Conservation (phyloP, 192 early-diverging fungal genomes). For the Coemansia sp. region DNA sequence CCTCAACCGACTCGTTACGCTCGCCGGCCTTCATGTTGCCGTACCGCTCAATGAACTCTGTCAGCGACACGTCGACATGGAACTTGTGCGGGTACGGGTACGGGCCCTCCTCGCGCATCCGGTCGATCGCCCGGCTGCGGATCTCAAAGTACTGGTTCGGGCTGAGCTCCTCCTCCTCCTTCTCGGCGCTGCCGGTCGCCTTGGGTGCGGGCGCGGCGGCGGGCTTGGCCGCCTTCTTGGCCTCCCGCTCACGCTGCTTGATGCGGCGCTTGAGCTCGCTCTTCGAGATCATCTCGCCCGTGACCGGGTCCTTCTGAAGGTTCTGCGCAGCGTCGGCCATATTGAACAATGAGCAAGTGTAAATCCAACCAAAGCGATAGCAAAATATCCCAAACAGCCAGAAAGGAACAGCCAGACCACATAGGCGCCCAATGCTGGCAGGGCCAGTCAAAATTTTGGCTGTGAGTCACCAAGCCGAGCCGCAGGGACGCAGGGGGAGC, state of each 20-base stretch:
- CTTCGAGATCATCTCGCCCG: constrained; percentile 94
- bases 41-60: constrained; percentile 85
- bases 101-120: constrained; percentile 77
- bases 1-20: constrained; percentile 59
- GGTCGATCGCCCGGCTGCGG: constrained; percentile 75
- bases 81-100: constrained; percentile 99
- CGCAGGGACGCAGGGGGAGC: no score
- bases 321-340: no score
- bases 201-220: constrained; percentile 54
- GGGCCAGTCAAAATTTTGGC: no score
- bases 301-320: constrained; percentile 70
- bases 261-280: constrained; percentile 86
- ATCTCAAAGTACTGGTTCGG: constrained; percentile 98
- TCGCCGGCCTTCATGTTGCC: constrained; percentile 55
- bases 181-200: constrained; percentile 56
- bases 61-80: constrained; percentile 77
- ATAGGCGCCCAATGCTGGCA: no score
- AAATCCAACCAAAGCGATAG: no score
- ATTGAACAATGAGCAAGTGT: no score
- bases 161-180: constrained; percentile 75
- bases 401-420: no score
- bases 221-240: constrained; percentile 82
- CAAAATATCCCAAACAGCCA: no score
- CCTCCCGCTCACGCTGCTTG: constrained; percentile 89
- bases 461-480: no score